A percentile compares a stretch with the other conserved stretches of the same genome.
Evolutionary conservation across 345 rosid genomes (phyloP).

Genomic region (Citropsis articulata): DNA sequence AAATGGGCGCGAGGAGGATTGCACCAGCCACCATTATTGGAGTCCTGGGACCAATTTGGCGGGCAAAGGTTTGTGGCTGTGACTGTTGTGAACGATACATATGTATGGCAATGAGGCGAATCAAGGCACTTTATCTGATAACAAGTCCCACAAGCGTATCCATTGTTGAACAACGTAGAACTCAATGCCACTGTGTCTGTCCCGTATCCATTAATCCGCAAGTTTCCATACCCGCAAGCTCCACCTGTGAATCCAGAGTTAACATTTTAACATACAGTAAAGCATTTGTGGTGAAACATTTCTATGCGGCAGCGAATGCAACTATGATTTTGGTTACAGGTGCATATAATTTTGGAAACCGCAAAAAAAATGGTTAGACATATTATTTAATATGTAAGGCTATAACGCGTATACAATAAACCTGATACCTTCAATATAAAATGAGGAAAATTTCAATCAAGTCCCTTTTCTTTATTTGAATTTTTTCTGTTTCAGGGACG

Average conservation of each 20-base stretch:
- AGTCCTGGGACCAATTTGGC: constrained; percentile 61
- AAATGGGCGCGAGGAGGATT: constrained; percentile 83
- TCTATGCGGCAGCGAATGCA: too few relatives aligned
- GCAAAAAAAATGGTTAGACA: too few relatives aligned
- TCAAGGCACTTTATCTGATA: constrained; percentile 62
- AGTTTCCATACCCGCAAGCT: constrained; percentile 83
- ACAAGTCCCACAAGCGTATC: constrained; percentile 80
- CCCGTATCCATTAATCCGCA: constrained; percentile 60
- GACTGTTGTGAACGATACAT: constrained; percentile 42
- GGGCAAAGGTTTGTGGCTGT: constrained; percentile 89
- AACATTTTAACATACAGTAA: neutral
- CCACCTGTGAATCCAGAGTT: constrained; percentile 44
- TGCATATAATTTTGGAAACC: too few relatives aligned
- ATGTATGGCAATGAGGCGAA: constrained; percentile 46
- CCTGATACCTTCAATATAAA: too few relatives aligned
- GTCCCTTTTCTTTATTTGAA: too few relatives aligned
- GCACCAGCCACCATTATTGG: constrained; percentile 91
- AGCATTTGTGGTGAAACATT: too few relatives aligned
- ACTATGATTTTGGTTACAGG: too few relatives aligned
- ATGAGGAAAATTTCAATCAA: too few relatives aligned
- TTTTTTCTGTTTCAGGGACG: too few relatives aligned
- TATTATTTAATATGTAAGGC: too few relatives aligned
- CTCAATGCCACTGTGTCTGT: constrained; percentile 71
- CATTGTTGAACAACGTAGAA: constrained; percentile 62
- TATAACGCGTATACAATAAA: too few relatives aligned